These are phyloP conservation scores for Picea sitchensis DNA, from an alignment of 75 land plant genomes.

Conservation along the genomic window DNA sequence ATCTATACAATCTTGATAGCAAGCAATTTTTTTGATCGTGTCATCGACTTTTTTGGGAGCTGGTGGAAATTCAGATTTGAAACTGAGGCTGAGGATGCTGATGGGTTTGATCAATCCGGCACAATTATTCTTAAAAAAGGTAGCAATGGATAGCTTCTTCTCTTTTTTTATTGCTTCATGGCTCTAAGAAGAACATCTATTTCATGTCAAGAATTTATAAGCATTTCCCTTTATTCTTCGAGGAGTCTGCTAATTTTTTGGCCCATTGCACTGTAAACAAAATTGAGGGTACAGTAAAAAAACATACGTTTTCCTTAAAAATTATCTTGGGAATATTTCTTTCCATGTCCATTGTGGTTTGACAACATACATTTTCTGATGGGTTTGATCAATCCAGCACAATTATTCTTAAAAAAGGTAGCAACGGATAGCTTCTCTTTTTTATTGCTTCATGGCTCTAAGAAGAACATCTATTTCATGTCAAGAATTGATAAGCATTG, in stretches of 20 bases:
- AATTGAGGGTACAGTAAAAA: not conserved
- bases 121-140: slow-evolving; percentile 96
- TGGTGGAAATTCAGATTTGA: slow-evolving; percentile 80
- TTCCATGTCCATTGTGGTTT: not conserved
- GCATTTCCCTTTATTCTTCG: not conserved
- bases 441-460: too few relatives aligned
- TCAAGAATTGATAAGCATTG: not conserved
- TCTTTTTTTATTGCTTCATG: not conserved
- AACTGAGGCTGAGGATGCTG: slow-evolving; percentile 69
- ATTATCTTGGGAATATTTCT: not conserved
- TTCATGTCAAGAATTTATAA: not conserved
- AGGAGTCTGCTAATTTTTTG: not conserved
- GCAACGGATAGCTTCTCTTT: not conserved
- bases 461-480: not conserved
- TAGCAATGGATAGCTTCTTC: not conserved
- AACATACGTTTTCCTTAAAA: not conserved
- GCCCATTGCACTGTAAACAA: not conserved
- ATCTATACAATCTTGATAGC: slow-evolving; percentile 87
- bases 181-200: not conserved
- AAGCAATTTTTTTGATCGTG: slow-evolving; percentile 87
- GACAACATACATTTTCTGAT: slow-evolving; percentile 24
- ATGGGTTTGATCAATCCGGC: slow-evolving; percentile 98
- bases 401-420: slow-evolving; percentile 94
- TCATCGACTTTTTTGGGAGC: slow-evolving; percentile 79
- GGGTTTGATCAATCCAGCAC: slow-evolving; percentile 96